Evolutionary conservation across 2,329 filamentous ascomycete genomes (phyloP).

Genomic region (Scortechinia acanthostroma): DNA sequence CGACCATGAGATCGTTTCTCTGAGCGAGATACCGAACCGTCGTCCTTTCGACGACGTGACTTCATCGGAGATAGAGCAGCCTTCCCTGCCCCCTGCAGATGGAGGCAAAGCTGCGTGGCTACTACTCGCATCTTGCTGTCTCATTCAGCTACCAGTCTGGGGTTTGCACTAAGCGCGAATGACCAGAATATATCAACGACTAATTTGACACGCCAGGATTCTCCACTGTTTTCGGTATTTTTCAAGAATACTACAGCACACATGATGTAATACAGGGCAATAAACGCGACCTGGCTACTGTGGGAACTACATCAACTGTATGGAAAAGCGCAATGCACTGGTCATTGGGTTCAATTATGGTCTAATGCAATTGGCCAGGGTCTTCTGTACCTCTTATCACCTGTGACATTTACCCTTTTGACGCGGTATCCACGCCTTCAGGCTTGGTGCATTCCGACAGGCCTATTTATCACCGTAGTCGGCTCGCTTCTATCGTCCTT

Average conservation of each 20-base stretch:
- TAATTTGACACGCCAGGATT: too few species aligned
- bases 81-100: neutral
- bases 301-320: neutral
- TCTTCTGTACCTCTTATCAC: neutral
- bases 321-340: too few species aligned
- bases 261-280: neutral
- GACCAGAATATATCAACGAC: too few species aligned
- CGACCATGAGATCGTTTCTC: too few species aligned
- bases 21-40: too few species aligned
- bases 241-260: neutral
- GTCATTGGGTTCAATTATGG: too few species aligned
- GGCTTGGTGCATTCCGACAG: neutral
- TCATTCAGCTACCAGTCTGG: neutral
- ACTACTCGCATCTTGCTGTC: neutral
- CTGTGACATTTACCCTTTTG: neutral
- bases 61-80: neutral
- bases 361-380: too few species aligned
- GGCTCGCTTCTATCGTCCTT: neutral
- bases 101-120: neutral
- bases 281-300: neutral
- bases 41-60: too few species aligned
- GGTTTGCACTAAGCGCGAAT: too few species aligned
- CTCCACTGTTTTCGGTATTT: neutral
- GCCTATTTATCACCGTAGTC: neutral
- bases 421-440: neutral